Base-by-base conservation (phyloP, 1,284 basidiomycete species). In the Cryptococcus sp. region DNA sequence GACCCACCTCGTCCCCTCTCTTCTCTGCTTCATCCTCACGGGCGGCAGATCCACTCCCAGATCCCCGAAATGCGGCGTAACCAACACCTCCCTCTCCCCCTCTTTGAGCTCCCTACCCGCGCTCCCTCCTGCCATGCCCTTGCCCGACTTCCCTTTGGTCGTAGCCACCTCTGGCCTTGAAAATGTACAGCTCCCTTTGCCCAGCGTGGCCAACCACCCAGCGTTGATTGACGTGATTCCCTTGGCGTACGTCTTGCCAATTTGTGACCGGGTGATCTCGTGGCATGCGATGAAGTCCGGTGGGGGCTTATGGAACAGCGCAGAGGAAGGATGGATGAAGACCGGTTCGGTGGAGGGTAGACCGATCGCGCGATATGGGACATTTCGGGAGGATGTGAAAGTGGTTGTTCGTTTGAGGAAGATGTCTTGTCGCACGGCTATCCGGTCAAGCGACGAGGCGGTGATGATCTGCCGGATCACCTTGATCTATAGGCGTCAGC, bases 391-490 rank as follows among this genome's bases (percentile, higher is more conserved):
- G 16, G 83, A 87, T 6, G 83, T 77, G 70, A 81, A 86, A 1
- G 62, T 57, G n/a, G 78, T 75, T 9, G 56, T 54, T 45, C 58
- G 54, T 53, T 80, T 80, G 37, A 82, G 77, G 10, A 85, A 78
- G 39, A 90, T 70, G 64, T 97, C 93, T 61, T 90, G 91, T 18
- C 95, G 83, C 21, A 94, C 81, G 14, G 95, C 95, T 3, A 97
- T 82, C 68, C 97, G 92, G 72, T 99, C 94, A 59, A 97, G 88
- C 74, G 95, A 97, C 5, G 85, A 89, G 2, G 93, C 85, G 0
- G 87, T 79, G 40, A 98, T 71, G 18, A 97, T 78, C 68, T 98
- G 95, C 31, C 88, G 82, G 14, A 99, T 77, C 22, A 92, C 82
- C 69, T 95, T 98, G 57, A 95, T 77, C 85, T 97, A 66, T 21